Conservation (phyloP, 2,329 filamentous ascomycete species). For the Waltergamsia citrina region DNA sequence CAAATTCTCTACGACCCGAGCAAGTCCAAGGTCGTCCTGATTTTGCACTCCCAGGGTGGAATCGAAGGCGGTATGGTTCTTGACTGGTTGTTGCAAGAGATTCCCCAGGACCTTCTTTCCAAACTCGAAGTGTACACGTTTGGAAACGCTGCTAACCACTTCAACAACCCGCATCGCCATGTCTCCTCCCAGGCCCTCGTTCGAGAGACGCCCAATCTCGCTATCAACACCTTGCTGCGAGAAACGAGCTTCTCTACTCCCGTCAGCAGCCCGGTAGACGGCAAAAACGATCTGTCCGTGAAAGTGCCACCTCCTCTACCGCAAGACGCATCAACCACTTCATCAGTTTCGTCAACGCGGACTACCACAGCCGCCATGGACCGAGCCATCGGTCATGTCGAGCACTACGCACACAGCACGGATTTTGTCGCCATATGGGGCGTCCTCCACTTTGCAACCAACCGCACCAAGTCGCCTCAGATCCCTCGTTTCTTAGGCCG, state of each 20-base stretch:
- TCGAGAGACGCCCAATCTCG: conserved; percentile 21
- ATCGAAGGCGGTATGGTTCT: conserved; percentile 65
- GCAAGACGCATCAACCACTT: conserved; percentile 12
- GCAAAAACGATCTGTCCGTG: conserved; percentile 6
- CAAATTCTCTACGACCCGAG: conserved; percentile 49
- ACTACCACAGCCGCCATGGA: conserved; percentile 28
- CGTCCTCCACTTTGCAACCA: conserved; percentile 56
- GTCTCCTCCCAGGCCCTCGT: conserved; percentile 29
- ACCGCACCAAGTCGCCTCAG: conserved; percentile 25
- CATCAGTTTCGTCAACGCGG: conserved; percentile 18
- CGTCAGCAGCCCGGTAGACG: conserved; percentile 10
- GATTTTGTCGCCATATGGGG: conserved; percentile 72
- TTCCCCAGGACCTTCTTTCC: conserved; percentile 52
- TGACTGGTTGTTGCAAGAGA: conserved; percentile 68
- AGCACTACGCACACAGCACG: conserved; percentile 68
- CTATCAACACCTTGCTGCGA: conserved; percentile 21
- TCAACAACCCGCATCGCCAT: conserved; percentile 63
- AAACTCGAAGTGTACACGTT: conserved; percentile 75
- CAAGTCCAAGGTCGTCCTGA: conserved; percentile 61
- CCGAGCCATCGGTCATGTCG: conserved; percentile 58
- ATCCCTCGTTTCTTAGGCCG: conserved; percentile 53
- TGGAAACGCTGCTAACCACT: conserved; percentile 70
- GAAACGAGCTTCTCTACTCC: conserved; percentile 14
- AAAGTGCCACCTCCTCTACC: conserved; percentile 8
- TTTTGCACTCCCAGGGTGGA: conserved; percentile 69